Evolutionary conservation across 129 eudicot genomes (phyloP).

Genomic region (Kitagawia praeruptora): DNA sequence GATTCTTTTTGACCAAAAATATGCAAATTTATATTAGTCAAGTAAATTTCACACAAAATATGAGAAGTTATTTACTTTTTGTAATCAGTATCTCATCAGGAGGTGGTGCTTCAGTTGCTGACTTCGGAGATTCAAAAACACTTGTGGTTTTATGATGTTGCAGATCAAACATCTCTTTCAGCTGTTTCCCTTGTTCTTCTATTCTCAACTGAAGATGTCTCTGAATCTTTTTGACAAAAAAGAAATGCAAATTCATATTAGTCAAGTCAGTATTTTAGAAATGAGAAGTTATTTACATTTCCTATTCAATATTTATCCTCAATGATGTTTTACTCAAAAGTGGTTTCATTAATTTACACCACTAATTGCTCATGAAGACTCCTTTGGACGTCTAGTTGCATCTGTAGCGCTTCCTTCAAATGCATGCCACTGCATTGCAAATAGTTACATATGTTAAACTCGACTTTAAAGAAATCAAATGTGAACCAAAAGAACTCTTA

Average conservation of each 20-base stretch:
- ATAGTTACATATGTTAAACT: too few relatives aligned
- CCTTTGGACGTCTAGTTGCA: conserved; percentile 78
- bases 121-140: conserved; percentile 22
- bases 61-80: not conserved
- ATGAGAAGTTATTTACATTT: not conserved
- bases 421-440: too few relatives aligned
- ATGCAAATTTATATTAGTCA: not conserved
- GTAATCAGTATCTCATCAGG: too few relatives aligned
- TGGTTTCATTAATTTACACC: conserved; percentile 24
- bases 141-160: conserved; percentile 39
- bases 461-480: too few relatives aligned
- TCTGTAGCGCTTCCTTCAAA: too few relatives aligned
- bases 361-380: conserved; percentile 79
- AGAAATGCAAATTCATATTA: not conserved
- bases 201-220: conserved; percentile 60
- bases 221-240: conserved; percentile 39
- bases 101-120: too few relatives aligned
- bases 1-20: conserved; percentile 33
- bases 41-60: not conserved
- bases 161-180: conserved; percentile 65
- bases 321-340: not conserved
- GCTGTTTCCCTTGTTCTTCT: conserved; percentile 70
- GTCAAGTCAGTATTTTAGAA: not conserved
- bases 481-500: too few relatives aligned
- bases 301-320: not conserved